Evolutionary conservation across 106 monocot genomes (phyloP), one percentile per base, ranked within the genome.

Genomic region (Alisma plantagoaquatica): DNA sequence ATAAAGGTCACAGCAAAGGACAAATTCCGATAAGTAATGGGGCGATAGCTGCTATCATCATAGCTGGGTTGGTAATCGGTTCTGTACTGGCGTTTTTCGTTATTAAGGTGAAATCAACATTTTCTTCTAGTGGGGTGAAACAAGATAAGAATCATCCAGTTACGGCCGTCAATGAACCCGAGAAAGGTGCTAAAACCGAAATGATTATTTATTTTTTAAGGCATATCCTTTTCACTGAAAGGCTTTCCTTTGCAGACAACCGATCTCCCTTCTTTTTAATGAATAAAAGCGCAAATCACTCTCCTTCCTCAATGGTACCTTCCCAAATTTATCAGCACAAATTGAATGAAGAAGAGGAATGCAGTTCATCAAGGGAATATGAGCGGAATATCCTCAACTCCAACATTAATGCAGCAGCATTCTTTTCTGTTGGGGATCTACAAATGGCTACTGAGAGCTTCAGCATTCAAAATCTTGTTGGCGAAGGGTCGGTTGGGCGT

Each of bases 361-460:
- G 23, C 43, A 4, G 4, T 43, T 3, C n/a, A 41, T 27, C 12
- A 41, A 9, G 16, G 42, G 4, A 6, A 26, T 9, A 43, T 33
- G 57, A 24, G 23, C 8, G 43, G 43, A 25, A 57, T 14, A 15
- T 66, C 44, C 18, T 30, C 23, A 26, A 10, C 74, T 59, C 43
- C 70, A n/a, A n/a, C 43, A 70, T 84, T 62, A 77, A 69, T 60
- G 69, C 72, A 29, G 75, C 65, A 11, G 49, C 49, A 10, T n/a
- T n/a, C n/a, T 91, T 75, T 76, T 84, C 84, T 23, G 74, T 91
- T 32, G 91, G 77, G 54, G 91, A 91, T 54, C 61, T 91, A 23
- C 91, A 91, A 47, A 72, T 84, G 54, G 91, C 84, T 48, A 91
- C 91, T 44, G 63, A 59, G 10, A 91, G 91, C 56, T 91, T 91